Evolutionary conservation across 768 basidiomycete genomes (phyloP).

Genomic region (Phaffia tasmanica): DNA sequence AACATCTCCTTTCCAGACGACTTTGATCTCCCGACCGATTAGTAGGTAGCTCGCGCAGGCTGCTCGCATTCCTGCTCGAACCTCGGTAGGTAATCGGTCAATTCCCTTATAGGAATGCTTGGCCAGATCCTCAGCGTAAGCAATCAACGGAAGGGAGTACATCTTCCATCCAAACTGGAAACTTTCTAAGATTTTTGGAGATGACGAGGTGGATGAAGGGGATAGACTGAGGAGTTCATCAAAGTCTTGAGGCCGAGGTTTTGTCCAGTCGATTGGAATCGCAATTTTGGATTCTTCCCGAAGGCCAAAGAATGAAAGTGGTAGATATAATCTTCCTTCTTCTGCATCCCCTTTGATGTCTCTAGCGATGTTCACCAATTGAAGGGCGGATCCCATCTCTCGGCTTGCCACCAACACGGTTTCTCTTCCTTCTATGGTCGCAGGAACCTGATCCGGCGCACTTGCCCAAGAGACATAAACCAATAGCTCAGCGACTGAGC

Average conservation of each 20-base stretch:
- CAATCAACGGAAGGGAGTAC: constrained; percentile 32
- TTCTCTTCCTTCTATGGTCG: neutral
- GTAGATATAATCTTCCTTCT: constrained; percentile 37
- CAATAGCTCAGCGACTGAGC: constrained; percentile 38
- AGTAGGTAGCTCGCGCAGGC: constrained; percentile 38
- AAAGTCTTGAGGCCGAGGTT: neutral
- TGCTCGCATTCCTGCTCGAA: constrained; percentile 35
- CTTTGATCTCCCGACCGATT: constrained; percentile 34
- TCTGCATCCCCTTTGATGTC: constrained; percentile 37
- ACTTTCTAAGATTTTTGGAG: neutral
- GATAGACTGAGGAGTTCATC: neutral
- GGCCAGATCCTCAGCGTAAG: constrained; percentile 32
- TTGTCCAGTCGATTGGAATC: neutral
- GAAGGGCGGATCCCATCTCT: constrained; percentile 40
- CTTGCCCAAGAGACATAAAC: constrained; percentile 37
- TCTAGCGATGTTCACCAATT: constrained; percentile 40
- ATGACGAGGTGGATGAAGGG: neutral
- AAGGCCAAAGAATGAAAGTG: constrained; percentile 30
- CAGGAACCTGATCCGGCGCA: constrained; percentile 11
- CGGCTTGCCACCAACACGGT: constrained; percentile 28
- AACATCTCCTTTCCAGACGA: constrained; percentile 19
- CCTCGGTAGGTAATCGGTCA: constrained; percentile 31
- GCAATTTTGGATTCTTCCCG: neutral
- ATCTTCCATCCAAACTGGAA: constrained; percentile 20
- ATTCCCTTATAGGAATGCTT: constrained; percentile 27